Evolutionary conservation across 306 rosid species (phyloP), one percentile per base, ranked within the genome.

Genomic region (Vachellia pachyceras): DNA sequence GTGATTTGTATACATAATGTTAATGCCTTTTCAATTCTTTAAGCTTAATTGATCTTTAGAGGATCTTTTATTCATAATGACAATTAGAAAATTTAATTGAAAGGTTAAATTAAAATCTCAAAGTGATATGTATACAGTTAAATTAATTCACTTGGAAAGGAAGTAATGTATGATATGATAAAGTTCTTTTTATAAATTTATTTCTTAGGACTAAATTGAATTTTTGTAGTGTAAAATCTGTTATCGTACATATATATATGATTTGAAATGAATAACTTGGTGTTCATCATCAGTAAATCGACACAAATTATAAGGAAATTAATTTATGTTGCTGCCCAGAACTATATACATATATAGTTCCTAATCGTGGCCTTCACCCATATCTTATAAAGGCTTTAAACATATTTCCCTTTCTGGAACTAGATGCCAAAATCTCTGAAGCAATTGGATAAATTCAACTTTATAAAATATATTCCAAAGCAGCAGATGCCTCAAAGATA

Each of bases 391-490:
- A 47, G 37, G 17, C 10, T 71, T 70, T 52, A 64, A 0, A 49
- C 68, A 83, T 72, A 57, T 73, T 65, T 86, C 87, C 73, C 80
- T 86, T 85, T 82, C 85, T 79, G 76, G 88, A 87, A 85, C 87
- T 87, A 77, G 91, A 88, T 84, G 85, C 92, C 63, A 20, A 55
- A 8, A 55, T 3, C 33, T 88, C 73, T 70, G 10, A 49, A 52
- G 40, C 89, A 52, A 85, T 40, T 69, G 93, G 91, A 90, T 88
- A 89, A 80, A 82, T 83, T 86, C 97, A 86, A 82, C 84, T 84
- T 75, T 83, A 55, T 29, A 55, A 55, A 20, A 9, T 55, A 55
- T 76, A 66, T 80, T 85, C 79, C 84, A 86, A 87, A 86, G 82
- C 85, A 87, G 82, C 82, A 89, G 90, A 91, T 91, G 85, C 95